phyloP scores from a whole-genome alignment of 1,284 basidiomycete genomes.

The Cryptococcus sp. region DNA sequence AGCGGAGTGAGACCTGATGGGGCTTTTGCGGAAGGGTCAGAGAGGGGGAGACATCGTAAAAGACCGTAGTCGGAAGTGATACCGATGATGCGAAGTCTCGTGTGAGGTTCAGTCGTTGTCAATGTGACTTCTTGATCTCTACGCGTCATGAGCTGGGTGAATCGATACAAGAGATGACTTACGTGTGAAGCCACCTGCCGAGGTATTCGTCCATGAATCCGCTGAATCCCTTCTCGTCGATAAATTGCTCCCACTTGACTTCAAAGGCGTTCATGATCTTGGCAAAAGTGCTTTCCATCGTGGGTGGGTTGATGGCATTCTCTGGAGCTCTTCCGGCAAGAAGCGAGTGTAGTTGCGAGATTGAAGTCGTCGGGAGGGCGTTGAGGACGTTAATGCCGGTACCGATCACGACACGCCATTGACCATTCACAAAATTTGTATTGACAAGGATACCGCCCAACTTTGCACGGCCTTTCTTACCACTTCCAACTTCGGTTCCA shows the following conservation, averaged over 20 bases:
- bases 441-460: conserved; percentile 89
- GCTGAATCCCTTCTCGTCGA: conserved; percentile 62
- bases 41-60: conserved; percentile 68
- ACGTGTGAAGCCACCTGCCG: conserved; percentile 84
- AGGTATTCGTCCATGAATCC: conserved; percentile 76
- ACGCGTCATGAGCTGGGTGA: conserved; percentile 4
- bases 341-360: conserved; percentile 60
- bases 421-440: conserved; percentile 69
- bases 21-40: conserved; percentile 37
- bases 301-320: conserved; percentile 46
- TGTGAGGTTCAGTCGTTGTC: conserved; percentile 67
- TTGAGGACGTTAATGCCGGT: conserved; percentile 88
- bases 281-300: conserved; percentile 71
- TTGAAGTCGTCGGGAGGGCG: conserved; percentile 73
- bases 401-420: conserved; percentile 78
- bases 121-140: conserved; percentile 82
- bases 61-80: conserved; percentile 86
- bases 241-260: conserved; percentile 68
- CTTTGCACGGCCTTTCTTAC: conserved; percentile 58
- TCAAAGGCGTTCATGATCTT: conserved; percentile 75
- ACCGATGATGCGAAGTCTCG: conserved; percentile 70
- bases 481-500: conserved; percentile 30
- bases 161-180: conserved; percentile 41
- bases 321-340: conserved; percentile 29
- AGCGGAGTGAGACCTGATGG: conserved; percentile 37